phyloP scores from a whole-genome alignment of 108 stramenopile species.

The Nitzschia palea region DNA sequence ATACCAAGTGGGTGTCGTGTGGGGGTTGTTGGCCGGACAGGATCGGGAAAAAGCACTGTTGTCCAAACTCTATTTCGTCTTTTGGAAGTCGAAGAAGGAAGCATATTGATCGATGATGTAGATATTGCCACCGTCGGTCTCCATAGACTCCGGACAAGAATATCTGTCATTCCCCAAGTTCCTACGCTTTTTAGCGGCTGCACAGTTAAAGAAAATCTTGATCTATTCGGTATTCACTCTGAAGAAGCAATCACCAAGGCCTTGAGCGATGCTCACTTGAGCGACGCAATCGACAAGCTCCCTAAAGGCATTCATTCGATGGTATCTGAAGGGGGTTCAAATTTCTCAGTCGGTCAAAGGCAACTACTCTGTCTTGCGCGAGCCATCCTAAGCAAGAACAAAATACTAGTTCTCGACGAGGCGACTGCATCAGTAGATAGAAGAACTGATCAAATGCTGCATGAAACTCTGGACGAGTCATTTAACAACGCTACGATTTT shows the following conservation, averaged over 20 bases:
- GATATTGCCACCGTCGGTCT: constrained; percentile 78
- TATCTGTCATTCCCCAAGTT: constrained; percentile 92
- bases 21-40: constrained; percentile 82
- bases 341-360: constrained; percentile 91
- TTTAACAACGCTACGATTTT: constrained; percentile 85
- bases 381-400: constrained; percentile 78
- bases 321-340: constrained; percentile 91
- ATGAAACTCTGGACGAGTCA: constrained; percentile 70
- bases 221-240: constrained; percentile 69
- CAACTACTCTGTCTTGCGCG: constrained; percentile 95
- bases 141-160: constrained; percentile 68
- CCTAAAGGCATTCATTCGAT: constrained; percentile 62
- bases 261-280: constrained; percentile 65
- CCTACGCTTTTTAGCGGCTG: constrained; percentile 92
- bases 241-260: constrained; percentile 64
- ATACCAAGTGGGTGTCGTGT: constrained; percentile 63
- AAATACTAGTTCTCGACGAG: constrained; percentile 90
- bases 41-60: constrained; percentile 45
- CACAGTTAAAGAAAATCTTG: constrained; percentile 91
- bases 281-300: constrained; percentile 55
- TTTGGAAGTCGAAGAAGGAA: constrained; percentile 67
- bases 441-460: constrained; percentile 81
- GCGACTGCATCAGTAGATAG: constrained; percentile 90
- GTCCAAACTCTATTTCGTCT: constrained; percentile 80
- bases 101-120: constrained; percentile 78